phyloP scores from a whole-genome alignment of 495 filamentous ascomycete genomes.

The Penicillium taxi region DNA sequence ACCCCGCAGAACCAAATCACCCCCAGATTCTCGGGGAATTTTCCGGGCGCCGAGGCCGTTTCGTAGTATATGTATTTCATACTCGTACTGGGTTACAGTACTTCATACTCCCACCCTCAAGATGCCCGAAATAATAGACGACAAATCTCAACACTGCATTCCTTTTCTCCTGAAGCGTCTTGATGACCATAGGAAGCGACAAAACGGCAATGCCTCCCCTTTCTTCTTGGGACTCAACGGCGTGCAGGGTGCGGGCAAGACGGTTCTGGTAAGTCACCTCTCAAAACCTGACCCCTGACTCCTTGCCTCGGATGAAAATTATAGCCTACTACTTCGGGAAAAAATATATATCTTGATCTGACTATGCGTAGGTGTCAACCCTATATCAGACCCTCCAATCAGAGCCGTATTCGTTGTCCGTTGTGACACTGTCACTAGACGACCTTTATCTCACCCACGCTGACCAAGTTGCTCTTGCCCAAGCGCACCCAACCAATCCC shows the following conservation, averaged over 20 bases:
- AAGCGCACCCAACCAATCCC: constrained; percentile 56
- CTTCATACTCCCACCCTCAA: background rate
- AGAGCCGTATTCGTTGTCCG: constrained; percentile 59
- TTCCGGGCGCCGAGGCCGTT: too few species aligned
- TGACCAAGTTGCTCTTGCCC: constrained; percentile 59
- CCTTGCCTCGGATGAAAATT: constrained; percentile 8
- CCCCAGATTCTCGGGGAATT: too few species aligned
- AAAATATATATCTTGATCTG: background rate
- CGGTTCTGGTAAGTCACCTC: constrained; percentile 57
- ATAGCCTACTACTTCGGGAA: too few species aligned
- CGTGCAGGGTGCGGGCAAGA: constrained; percentile 85
- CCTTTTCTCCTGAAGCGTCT: constrained; percentile 72
- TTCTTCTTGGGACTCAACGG: constrained; percentile 57
- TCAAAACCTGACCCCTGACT: constrained; percentile 9
- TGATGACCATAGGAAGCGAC: constrained; percentile 37
- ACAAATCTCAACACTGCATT: constrained; percentile 81
- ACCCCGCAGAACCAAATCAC: too few species aligned
- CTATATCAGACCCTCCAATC: constrained; percentile 58
- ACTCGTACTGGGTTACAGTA: too few species aligned
- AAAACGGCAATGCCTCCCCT: constrained; percentile 37
- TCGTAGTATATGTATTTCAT: too few species aligned
- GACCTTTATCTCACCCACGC: constrained; percentile 78
- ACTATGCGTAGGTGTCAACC: constrained; percentile 46
- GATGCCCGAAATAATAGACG: constrained; percentile 59
- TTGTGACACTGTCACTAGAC: constrained; percentile 78